Conservation (phyloP, 192 early-diverging fungal species). For the Thoreauomyces humboldtii region DNA sequence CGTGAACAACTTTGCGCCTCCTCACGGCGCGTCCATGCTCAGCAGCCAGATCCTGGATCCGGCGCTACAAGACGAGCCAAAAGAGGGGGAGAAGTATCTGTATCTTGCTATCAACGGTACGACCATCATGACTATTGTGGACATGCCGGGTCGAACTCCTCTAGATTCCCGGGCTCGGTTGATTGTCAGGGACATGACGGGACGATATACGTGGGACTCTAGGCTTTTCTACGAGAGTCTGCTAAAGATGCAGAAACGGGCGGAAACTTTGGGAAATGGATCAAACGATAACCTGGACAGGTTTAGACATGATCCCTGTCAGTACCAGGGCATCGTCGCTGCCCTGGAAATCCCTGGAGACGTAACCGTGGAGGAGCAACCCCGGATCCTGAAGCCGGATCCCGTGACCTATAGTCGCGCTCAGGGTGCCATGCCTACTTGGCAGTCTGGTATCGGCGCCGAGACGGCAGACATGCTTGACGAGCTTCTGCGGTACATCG, state of each 20-base stretch:
- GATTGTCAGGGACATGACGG: conserved; percentile 73
- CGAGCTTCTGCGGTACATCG: conserved; percentile 57
- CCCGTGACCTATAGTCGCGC: conserved; percentile 29
- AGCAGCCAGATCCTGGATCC: conserved; percentile 45
- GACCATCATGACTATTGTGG: conserved; percentile 69
- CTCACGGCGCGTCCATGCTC: conserved; percentile 59
- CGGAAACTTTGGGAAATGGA: no score
- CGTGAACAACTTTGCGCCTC: conserved; percentile 62
- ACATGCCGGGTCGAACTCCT: conserved; percentile 48
- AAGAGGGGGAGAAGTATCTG: conserved; percentile 45
- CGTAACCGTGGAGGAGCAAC: conserved; percentile 17
- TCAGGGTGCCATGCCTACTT: conserved; percentile 32
- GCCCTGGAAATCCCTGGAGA: conserved; percentile 26
- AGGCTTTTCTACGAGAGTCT: conserved; percentile 64
- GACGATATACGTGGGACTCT: conserved; percentile 79
- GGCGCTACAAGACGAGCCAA: conserved; percentile 28
- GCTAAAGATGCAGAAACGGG: conserved; percentile 33
- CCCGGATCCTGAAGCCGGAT: conserved; percentile 12
- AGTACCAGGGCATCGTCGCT: conserved; percentile 25
- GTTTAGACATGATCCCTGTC: conserved; percentile 19
- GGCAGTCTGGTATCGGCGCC: conserved; percentile 32
- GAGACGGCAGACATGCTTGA: conserved; percentile 55
- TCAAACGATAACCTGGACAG: neutral
- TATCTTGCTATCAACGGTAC: conserved; percentile 74
- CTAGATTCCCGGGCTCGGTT: conserved; percentile 54